Base-by-base conservation (phyloP, 2,329 filamentous ascomycete genomes). In the Aspergillus pseudotamarii region DNA sequence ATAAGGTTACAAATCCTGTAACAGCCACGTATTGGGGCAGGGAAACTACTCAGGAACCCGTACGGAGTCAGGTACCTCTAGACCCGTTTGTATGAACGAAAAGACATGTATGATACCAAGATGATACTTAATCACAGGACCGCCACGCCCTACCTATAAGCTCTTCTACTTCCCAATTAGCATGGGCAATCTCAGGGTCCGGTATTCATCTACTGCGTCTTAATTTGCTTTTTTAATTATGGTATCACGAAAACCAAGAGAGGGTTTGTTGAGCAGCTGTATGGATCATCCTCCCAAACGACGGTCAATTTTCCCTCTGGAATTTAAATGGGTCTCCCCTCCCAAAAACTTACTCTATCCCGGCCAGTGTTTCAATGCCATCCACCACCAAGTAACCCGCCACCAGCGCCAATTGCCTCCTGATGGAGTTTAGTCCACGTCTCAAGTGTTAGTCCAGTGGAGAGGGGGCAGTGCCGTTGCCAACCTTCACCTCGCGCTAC, bases 361-460 rank as follows among this genome's bases (percentile, higher is more conserved):
- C 60, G 59, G 65, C 69, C 69, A 71, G 69, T 66, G 69, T 71
- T 70, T 71, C 68, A 70, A 63, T 61, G 58, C 36, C 30, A 55
- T 55, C 53, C 51, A 28, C 26, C 50, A 41, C 48, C 50, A 36
- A 30, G 43, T 36, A 60, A 59, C 58, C 59, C 64, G 51, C 53
- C 65, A 63, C 54, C 38, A 51, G 57, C 60, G 55, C 65, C 51
- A 65, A 63, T 36, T n/a, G 46, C 38, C 51, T 23, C 43, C 26
- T 26, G 23, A 38, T 38, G 57, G 46, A 43, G 36, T 57, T 26
- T 43, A 43, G 41, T 46, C 32, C 30, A 32, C 50, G 34, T 38
- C 46, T 48, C 36, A 51, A 36, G 28, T 32, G 19, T 34, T 32
- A 16, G 32, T 21, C 12, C 4, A 55, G 32, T 55, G 51, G 51